Conservation (phyloP, 106 monocot species). For the Xerophyta viscosa region DNA sequence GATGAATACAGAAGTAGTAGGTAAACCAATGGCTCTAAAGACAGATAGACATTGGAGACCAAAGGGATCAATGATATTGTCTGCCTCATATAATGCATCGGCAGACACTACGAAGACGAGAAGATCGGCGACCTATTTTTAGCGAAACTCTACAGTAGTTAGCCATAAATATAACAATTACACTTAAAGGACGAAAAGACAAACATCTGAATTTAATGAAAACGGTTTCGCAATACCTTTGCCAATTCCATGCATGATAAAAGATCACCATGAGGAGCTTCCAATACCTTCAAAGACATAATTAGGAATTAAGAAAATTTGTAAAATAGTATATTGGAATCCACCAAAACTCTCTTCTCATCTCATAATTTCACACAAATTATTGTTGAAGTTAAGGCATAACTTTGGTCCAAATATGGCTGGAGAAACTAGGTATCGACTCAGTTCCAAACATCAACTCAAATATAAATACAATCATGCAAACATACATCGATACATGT, state of each 20-base stretch:
- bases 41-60: constrained; percentile 76
- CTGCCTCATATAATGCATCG: constrained; percentile 36
- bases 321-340: too few species aligned
- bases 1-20: constrained; percentile 85
- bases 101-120: constrained; percentile 78
- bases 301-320: too few species aligned
- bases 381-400: too few species aligned
- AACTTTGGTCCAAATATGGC: too few species aligned
- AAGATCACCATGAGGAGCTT: constrained; percentile 86
- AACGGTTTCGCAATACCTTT: too few species aligned
- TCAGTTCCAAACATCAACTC: too few species aligned
- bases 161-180: background rate
- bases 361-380: too few species aligned
- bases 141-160: constrained; percentile 8
- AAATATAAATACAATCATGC: too few species aligned
- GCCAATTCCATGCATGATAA: constrained; percentile 89
- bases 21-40: constrained; percentile 79
- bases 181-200: background rate
- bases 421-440: too few species aligned
- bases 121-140: constrained; percentile 73
- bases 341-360: too few species aligned
- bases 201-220: too few species aligned
- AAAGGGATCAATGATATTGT: constrained; percentile 60
- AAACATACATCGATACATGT: too few species aligned
- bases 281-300: constrained; percentile 41